Evolutionary conservation across 1,284 basidiomycete genomes (phyloP).

Genomic region (Trichosporon ovoides): DNA sequence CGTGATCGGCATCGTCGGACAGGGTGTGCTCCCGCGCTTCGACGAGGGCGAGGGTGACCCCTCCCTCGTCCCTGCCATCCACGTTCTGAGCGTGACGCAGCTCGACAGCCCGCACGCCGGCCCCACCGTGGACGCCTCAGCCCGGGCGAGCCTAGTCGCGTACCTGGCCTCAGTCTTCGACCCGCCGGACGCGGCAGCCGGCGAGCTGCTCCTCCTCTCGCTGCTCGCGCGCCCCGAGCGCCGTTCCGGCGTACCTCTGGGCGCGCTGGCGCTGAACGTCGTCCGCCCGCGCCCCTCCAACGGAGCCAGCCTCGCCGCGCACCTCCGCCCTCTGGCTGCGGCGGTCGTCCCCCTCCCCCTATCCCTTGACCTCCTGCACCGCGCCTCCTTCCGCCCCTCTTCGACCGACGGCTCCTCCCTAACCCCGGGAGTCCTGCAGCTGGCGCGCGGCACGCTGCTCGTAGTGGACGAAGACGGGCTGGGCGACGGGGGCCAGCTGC

Average conservation of each 20-base stretch:
- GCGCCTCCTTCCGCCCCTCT: constrained; percentile 31
- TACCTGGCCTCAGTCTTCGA: constrained; percentile 34
- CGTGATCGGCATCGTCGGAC: constrained; percentile 41
- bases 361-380: constrained; percentile 38
- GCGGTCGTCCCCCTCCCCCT: constrained; percentile 31
- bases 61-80: constrained; percentile 38
- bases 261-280: constrained; percentile 42
- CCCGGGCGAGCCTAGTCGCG: constrained; percentile 28
- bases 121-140: background rate
- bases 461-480: constrained; percentile 28
- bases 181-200: constrained; percentile 35
- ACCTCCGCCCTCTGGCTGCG: constrained; percentile 26
- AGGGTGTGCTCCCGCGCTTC: background rate
- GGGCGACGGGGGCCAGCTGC: constrained; percentile 39
- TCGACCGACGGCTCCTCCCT: constrained; percentile 33
- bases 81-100: constrained; percentile 26
- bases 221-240: constrained; percentile 38
- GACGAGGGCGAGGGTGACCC: constrained; percentile 29
- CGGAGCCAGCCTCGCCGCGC: constrained; percentile 12
- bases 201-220: constrained; percentile 38
- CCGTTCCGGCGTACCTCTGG: constrained; percentile 33
- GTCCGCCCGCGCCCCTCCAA: constrained; percentile 16
- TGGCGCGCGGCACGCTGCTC: constrained; percentile 27
- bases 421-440: constrained; percentile 43
- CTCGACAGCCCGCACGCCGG: background rate